Evolutionary conservation across 495 filamentous ascomycete genomes (phyloP).

Genomic region (Tricharina praecox): DNA sequence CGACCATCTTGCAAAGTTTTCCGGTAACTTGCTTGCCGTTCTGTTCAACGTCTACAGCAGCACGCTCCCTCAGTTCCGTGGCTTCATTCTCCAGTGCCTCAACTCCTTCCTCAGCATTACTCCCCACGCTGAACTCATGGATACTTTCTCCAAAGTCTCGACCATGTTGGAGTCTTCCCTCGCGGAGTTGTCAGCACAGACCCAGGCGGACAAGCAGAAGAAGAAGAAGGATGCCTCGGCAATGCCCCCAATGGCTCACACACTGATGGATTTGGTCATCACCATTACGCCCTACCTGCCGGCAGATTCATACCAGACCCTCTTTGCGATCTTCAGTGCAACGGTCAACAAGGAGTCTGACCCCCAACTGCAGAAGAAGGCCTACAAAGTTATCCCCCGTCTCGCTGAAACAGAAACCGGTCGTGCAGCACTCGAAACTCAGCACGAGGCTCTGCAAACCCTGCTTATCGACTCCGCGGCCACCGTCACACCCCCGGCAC

Average conservation of each 20-base stretch:
- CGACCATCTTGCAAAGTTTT: constrained; percentile 54
- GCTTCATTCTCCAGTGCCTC: constrained; percentile 78
- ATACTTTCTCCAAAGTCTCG: constrained; percentile 72
- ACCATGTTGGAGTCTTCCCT: constrained; percentile 65
- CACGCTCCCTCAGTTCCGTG: constrained; percentile 79
- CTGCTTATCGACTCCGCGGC: constrained; percentile 60
- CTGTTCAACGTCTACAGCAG: constrained; percentile 96
- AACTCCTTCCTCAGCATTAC: constrained; percentile 87
- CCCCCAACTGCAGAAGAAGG: constrained; percentile 96
- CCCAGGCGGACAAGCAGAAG: constrained; percentile 41
- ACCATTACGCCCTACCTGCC: constrained; percentile 89
- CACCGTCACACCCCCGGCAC: constrained; percentile 66
- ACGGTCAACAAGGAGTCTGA: constrained; percentile 63
- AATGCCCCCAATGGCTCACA: constrained; percentile 87
- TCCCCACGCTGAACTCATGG: constrained; percentile 56
- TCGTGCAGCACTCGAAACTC: constrained; percentile 48
- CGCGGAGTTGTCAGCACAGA: constrained; percentile 37
- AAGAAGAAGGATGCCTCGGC: constrained; percentile 43
- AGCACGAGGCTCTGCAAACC: constrained; percentile 56
- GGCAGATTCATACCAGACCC: constrained; percentile 54
- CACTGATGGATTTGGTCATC: constrained; percentile 87
- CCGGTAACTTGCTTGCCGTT: constrained; percentile 78
- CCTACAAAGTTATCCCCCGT: constrained; percentile 89
- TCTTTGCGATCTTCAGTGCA: constrained; percentile 68
- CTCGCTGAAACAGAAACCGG: constrained; percentile 66